Evolutionary conservation across 2,329 filamentous ascomycete genomes (phyloP).

Genomic region (Colletotrichum navitas): DNA sequence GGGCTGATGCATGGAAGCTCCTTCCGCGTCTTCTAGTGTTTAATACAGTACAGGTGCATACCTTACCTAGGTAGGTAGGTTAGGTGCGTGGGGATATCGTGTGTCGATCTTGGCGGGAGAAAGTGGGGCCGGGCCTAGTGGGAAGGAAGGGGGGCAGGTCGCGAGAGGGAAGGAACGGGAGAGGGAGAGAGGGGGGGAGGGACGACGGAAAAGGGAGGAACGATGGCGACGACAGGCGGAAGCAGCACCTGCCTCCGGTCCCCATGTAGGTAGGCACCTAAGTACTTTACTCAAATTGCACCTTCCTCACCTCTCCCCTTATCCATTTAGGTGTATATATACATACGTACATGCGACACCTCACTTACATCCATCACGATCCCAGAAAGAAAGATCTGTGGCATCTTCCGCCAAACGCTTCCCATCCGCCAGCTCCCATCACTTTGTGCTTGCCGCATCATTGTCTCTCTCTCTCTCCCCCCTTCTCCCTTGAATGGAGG

Average conservation of each 20-base stretch:
- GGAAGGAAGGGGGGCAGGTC: neutral
- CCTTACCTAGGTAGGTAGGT: too few species aligned
- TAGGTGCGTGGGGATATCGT: slow-evolving; percentile 6
- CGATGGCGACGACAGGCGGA: neutral
- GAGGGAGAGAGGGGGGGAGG: neutral
- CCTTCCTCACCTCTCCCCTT: neutral
- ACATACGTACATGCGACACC: neutral
- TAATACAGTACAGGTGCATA: neutral
- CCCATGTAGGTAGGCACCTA: neutral
- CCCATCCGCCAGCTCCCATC: neutral
- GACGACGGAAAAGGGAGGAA: neutral
- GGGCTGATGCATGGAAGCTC: slow-evolving; percentile 39
- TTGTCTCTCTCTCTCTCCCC: too few species aligned
- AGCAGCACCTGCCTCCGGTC: neutral
- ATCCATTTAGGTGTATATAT: too few species aligned
- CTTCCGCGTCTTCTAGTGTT: slow-evolving; percentile 37
- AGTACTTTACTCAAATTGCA: too few species aligned
- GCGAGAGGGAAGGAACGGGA: neutral
- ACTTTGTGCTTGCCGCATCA: too few species aligned
- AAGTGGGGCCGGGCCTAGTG: neutral
- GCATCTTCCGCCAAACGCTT: neutral
- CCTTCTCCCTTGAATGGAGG: neutral
- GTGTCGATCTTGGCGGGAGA: slow-evolving; percentile 32
- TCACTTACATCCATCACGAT: neutral
- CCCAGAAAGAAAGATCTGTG: neutral